These are phyloP conservation scores for Euptelea pleiosperma DNA, from an alignment of 164 flowering plant species.

Conservation along the genomic window DNA sequence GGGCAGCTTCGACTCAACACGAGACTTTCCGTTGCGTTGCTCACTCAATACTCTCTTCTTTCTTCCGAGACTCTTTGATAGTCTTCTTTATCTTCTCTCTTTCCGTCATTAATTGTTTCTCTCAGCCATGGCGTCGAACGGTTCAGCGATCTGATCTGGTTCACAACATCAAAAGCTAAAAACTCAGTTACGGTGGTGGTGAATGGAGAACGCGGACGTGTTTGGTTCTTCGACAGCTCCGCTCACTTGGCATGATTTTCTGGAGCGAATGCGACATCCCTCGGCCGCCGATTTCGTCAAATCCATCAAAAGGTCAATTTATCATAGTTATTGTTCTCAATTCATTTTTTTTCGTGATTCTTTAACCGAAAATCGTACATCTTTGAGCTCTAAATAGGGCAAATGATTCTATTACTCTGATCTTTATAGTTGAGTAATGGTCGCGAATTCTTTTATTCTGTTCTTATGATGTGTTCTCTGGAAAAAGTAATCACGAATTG, in stretches of 20 bases:
- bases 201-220: constrained; percentile 70
- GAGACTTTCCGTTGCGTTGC: too few species aligned
- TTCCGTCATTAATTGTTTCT: too few species aligned
- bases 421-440: too few species aligned
- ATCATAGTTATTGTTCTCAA: too few species aligned
- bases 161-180: neutral
- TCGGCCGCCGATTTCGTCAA: constrained; percentile 46
- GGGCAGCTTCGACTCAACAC: too few species aligned
- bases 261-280: constrained; percentile 97
- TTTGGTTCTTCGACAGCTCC: constrained; percentile 61
- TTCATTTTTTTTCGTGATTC: neutral
- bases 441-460: neutral
- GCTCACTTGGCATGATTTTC: constrained; percentile 86
- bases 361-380: neutral
- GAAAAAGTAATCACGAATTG: neutral
- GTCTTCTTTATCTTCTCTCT: too few species aligned
- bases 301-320: constrained; percentile 68
- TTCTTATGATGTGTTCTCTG: neutral
- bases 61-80: too few species aligned
- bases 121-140: neutral
- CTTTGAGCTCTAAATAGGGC: constrained; percentile 4
- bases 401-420: neutral
- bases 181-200: neutral
- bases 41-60: too few species aligned
- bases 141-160: constrained; percentile 1